phyloP scores from a whole-genome alignment of 768 basidiomycete species.

The Lactarius quietus region DNA sequence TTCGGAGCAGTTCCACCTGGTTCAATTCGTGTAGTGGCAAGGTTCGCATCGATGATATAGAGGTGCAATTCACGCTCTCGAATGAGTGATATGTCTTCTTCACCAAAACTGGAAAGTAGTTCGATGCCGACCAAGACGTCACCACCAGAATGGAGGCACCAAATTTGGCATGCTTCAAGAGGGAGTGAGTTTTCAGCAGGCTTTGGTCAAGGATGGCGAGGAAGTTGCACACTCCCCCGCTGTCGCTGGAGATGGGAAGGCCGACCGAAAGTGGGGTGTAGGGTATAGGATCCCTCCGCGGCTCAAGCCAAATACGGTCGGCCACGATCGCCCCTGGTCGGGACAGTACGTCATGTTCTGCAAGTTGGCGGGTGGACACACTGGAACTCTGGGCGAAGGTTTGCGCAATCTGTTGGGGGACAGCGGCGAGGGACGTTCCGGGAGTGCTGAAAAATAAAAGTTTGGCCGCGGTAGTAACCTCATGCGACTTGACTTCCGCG shows the following conservation, averaged over 20 bases:
- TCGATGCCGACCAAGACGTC: slow-evolving; percentile 78
- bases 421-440: slow-evolving; percentile 46
- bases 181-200: slow-evolving; percentile 73
- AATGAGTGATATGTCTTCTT: slow-evolving; percentile 45
- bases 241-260: slow-evolving; percentile 51
- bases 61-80: slow-evolving; percentile 51
- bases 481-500: slow-evolving; percentile 27
- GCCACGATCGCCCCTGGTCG: slow-evolving; percentile 66
- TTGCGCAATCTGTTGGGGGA: slow-evolving; percentile 51
- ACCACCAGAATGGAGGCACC: slow-evolving; percentile 70
- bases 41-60: slow-evolving; percentile 57
- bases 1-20: slow-evolving; percentile 37
- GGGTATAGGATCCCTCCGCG: slow-evolving; percentile 37
- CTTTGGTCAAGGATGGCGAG: slow-evolving; percentile 69
- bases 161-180: slow-evolving; percentile 62
- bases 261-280: slow-evolving; percentile 51
- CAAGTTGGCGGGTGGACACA: slow-evolving; percentile 58
- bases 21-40: slow-evolving; percentile 45
- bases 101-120: slow-evolving; percentile 61
- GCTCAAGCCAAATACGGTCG: slow-evolving; percentile 63
- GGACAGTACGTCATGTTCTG: slow-evolving; percentile 72
- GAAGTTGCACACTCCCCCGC: slow-evolving; percentile 58
- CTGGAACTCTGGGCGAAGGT: slow-evolving; percentile 50
- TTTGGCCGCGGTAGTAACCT: slow-evolving; percentile 39
- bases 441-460: slow-evolving; percentile 62